Conservation (phyloP, 768 basidiomycete species). For the Filobasidium floriforme region DNA sequence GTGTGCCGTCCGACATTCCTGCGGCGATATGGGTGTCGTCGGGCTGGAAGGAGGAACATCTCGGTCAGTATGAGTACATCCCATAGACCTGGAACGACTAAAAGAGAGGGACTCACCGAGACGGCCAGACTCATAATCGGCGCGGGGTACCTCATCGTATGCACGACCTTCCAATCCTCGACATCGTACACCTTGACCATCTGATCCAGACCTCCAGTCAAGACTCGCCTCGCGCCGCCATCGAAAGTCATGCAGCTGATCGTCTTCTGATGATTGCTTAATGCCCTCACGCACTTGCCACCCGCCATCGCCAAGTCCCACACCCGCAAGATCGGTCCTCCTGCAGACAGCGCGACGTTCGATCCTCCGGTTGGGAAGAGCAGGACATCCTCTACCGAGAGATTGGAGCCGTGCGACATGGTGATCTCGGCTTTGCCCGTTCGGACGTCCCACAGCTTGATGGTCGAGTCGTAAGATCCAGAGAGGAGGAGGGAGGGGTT, state of each 20-base stretch:
- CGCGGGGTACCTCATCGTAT: slow-evolving; percentile 97
- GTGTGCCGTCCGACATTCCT: slow-evolving; percentile 95
- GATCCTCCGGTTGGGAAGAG: slow-evolving; percentile 74
- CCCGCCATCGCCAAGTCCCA: slow-evolving; percentile 79
- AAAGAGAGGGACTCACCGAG: slow-evolving; percentile 58
- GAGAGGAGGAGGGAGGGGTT: slow-evolving; percentile 80
- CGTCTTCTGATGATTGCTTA: slow-evolving; percentile 98
- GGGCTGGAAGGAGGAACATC: slow-evolving; percentile 53
- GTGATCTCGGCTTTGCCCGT: slow-evolving; percentile 76
- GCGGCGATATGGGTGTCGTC: slow-evolving; percentile 94
- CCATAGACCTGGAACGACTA: background rate
- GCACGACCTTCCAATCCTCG: slow-evolving; percentile 80
- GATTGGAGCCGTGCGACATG: slow-evolving; percentile 45
- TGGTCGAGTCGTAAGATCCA: slow-evolving; percentile 89
- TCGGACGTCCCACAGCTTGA: slow-evolving; percentile 77
- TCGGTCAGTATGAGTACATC: background rate
- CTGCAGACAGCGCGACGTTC: slow-evolving; percentile 71
- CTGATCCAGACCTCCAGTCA: slow-evolving; percentile 88
- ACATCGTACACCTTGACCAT: slow-evolving; percentile 99
- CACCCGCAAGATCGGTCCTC: slow-evolving; percentile 83
- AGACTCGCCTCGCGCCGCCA: slow-evolving; percentile 62
- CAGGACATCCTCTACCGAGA: slow-evolving; percentile 84
- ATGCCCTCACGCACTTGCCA: slow-evolving; percentile 75
- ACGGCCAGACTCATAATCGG: slow-evolving; percentile 82
- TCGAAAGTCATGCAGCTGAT: slow-evolving; percentile 82